Evolutionary conservation across 192 early-diverging fungal species (phyloP).

Genomic region (Coemansia sp.): DNA sequence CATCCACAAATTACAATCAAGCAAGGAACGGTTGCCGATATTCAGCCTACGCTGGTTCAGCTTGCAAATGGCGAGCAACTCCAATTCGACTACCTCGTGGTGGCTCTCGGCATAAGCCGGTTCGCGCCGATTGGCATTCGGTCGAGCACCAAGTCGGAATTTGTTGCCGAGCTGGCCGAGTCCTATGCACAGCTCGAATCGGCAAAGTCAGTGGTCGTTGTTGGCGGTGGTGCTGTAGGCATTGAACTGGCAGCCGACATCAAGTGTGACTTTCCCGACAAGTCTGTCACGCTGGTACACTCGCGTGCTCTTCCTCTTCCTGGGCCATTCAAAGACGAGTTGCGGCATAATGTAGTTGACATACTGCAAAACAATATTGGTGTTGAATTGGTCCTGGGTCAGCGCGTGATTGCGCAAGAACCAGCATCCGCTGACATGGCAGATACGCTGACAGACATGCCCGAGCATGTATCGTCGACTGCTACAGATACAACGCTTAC

Average conservation of each 20-base stretch:
- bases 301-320: constrained; percentile 28
- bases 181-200: not conserved
- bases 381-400: constrained; percentile 30
- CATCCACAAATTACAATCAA: constrained; percentile 36
- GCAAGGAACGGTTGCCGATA: constrained; percentile 41
- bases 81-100: constrained; percentile 53
- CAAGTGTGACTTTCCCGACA: constrained; percentile 37
- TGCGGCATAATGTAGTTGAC: constrained; percentile 18
- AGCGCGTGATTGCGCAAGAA: constrained; percentile 21
- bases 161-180: not conserved
- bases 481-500: constrained; percentile 12
- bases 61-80: constrained; percentile 13
- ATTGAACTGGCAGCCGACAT: constrained; percentile 74
- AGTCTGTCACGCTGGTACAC: constrained; percentile 44
- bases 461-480: constrained; percentile 10
- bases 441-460: not conserved
- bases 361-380: constrained; percentile 24
- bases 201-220: constrained; percentile 21
- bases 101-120: constrained; percentile 53
- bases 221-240: constrained; percentile 75
- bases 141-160: constrained; percentile 26
- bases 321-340: constrained; percentile 34
- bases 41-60: constrained; percentile 23
- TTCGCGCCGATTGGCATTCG: constrained; percentile 34
- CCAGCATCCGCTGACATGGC: constrained; percentile 25